Percentiles rank a stretch among this genome's conserved stretches.
phyloP scores from a whole-genome alignment of 2,329 filamentous ascomycete genomes.

The Clonostachys rosea region DNA sequence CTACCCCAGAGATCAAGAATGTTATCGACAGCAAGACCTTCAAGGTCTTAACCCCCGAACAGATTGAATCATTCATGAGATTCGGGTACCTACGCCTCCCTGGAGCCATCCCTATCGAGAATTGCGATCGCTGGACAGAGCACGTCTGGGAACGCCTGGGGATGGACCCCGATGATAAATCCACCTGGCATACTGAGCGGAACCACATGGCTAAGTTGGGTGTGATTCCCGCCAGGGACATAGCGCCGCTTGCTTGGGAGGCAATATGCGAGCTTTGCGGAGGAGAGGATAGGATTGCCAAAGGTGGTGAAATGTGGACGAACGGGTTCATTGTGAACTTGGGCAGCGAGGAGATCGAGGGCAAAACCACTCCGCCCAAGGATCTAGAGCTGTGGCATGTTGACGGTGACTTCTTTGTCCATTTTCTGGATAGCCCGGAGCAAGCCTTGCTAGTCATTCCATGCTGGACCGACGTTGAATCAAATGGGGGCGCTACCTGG shows the following conservation, averaged over 20 bases:
- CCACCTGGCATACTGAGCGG: constrained; percentile 58
- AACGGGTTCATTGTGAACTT: constrained; percentile 69
- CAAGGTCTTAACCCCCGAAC: constrained; percentile 1
- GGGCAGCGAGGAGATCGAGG: constrained; percentile 48
- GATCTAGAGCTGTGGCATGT: constrained; percentile 60
- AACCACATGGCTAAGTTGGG: constrained; percentile 61
- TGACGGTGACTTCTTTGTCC: constrained; percentile 68
- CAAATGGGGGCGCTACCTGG: constrained; percentile 59
- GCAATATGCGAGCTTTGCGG: constrained; percentile 64
- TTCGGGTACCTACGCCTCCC: constrained; percentile 27
- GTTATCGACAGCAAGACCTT: constrained; percentile 2
- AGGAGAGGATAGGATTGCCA: constrained; percentile 50
- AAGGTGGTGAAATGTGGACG: constrained; percentile 65
- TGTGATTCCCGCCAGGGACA: constrained; percentile 44
- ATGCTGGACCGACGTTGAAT: constrained; percentile 58
- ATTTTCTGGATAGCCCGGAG: constrained; percentile 67
- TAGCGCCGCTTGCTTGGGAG: constrained; percentile 62
- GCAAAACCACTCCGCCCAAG: constrained; percentile 41
- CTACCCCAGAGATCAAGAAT: not conserved
- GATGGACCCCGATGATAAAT: constrained; percentile 57
- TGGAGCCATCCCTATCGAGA: constrained; percentile 8
- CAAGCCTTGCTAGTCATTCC: constrained; percentile 66
- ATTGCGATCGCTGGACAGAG: constrained; percentile 24
- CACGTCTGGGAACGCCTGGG: constrained; percentile 62
- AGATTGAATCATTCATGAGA: constrained; percentile 24